Conservation (phyloP, 345 rosid genomes). For the Rubroshorea leprosula region DNA sequence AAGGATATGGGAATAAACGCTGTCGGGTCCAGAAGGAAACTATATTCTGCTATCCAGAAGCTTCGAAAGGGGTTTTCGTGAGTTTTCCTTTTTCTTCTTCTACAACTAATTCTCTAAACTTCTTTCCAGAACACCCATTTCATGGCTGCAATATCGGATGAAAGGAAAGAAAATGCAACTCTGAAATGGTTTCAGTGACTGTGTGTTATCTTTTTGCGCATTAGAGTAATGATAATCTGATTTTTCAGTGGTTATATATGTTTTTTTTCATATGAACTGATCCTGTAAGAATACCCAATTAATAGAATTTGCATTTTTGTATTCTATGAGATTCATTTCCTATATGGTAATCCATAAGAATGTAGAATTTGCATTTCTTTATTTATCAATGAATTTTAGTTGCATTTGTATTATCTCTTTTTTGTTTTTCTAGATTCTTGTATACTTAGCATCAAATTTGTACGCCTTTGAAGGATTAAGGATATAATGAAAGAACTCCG, state of each 20-base stretch:
- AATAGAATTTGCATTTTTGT: neutral
- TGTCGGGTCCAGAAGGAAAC: slow-evolving; percentile 69
- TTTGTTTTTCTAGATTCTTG: too few species aligned
- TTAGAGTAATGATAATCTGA: too few species aligned
- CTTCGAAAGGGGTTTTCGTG: slow-evolving; percentile 60
- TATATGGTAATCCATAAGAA: neutral
- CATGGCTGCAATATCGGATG: slow-evolving; percentile 17
- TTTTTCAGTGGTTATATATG: too few species aligned
- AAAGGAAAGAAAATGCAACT: slow-evolving; percentile 5
- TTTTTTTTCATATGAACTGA: too few species aligned
- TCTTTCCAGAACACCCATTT: slow-evolving; percentile 5
- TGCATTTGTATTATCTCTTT: neutral
- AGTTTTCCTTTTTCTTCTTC: slow-evolving; percentile 18
- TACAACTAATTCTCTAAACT: slow-evolving; percentile 5
- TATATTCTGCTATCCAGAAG: slow-evolving; percentile 62
- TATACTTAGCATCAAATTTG: too few species aligned
- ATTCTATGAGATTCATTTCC: neutral
- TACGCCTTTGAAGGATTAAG: too few species aligned
- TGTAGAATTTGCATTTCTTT: too few species aligned
- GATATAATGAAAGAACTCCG: too few species aligned
- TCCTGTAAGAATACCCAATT: too few species aligned
- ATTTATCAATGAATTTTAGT: neutral
- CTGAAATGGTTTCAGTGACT: too few species aligned
- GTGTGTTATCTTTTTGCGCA: too few species aligned
- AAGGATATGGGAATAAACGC: slow-evolving; percentile 79